Evolutionary conservation across 169 alveolate genomes (phyloP).

Genomic region (Blepharisma undulans): DNA sequence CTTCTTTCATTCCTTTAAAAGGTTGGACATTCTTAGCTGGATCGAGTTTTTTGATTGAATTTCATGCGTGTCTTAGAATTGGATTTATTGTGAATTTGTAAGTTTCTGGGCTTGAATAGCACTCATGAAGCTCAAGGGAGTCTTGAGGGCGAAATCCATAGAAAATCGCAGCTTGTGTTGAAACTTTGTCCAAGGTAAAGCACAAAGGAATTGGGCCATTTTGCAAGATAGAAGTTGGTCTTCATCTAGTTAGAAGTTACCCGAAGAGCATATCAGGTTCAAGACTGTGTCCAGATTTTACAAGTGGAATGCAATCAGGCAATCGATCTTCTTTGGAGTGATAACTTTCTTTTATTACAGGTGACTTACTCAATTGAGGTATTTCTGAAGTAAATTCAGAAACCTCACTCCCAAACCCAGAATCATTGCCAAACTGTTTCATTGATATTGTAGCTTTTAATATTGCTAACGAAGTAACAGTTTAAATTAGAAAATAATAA

Average conservation of each 20-base stretch:
- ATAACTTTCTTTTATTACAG: neutral
- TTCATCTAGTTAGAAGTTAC: constrained; percentile 21
- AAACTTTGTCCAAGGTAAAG: neutral
- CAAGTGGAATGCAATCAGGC: constrained; percentile 16
- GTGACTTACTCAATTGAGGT: neutral
- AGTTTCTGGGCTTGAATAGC: neutral
- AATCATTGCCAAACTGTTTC: neutral
- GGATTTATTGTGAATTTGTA: neutral
- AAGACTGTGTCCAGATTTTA: neutral
- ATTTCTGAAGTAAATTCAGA: neutral
- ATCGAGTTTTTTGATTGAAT: constrained; percentile 25
- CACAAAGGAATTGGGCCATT: constrained; percentile 26
- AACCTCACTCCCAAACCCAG: neutral
- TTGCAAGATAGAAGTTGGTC: neutral
- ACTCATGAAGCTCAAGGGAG: constrained; percentile 10
- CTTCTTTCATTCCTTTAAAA: constrained; percentile 46
- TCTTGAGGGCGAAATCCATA: constrained; percentile 30
- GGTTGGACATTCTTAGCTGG: neutral
- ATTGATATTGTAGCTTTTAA: neutral
- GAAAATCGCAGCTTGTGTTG: neutral
- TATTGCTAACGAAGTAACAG: neutral
- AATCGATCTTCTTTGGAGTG: neutral
- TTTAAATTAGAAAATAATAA: too few species aligned
- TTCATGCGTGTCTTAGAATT: neutral
- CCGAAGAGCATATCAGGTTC: constrained; percentile 36